Percentiles rank a stretch among this genome's conserved stretches.
These are phyloP conservation scores for Penicillium salamii DNA, from an alignment of 495 filamentous ascomycete genomes.

Conservation along the genomic window DNA sequence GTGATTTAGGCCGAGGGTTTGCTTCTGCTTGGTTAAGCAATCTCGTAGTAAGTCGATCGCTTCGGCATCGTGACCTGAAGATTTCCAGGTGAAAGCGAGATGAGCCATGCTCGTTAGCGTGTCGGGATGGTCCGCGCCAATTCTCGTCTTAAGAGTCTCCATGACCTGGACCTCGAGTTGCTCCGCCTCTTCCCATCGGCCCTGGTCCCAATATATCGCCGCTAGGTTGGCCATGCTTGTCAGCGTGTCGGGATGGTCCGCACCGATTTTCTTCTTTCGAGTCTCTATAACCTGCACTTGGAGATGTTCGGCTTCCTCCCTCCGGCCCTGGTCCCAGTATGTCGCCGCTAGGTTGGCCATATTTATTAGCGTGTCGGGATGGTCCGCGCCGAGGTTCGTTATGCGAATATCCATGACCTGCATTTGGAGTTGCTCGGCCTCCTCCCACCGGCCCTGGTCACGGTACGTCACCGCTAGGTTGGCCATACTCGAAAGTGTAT, in stretches of 20 bases:
- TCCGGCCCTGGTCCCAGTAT: background rate
- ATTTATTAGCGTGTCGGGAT: background rate
- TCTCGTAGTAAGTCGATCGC: background rate
- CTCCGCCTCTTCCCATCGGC: background rate
- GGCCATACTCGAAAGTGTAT: slow-evolving; percentile 10
- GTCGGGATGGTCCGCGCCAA: background rate
- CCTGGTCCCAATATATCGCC: background rate
- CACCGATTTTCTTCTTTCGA: background rate
- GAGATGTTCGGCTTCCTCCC: background rate
- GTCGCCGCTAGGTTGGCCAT: background rate
- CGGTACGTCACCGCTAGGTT: slow-evolving; percentile 10
- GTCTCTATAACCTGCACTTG: background rate
- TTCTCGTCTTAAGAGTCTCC: background rate
- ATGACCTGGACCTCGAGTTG: background rate
- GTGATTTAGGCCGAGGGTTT: slow-evolving; percentile 1
- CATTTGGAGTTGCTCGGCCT: no score
- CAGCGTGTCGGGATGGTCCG: background rate
- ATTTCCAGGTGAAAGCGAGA: background rate
- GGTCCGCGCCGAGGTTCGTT: no score
- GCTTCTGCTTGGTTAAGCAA: background rate
- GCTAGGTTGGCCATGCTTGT: background rate
- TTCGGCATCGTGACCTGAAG: background rate
- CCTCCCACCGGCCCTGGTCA: no score
- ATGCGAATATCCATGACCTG: no score
- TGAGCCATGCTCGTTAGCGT: background rate